A percentile compares a stretch with the other conserved stretches of the same genome.
These are phyloP conservation scores for Umbelopsis ramanniana DNA, from an alignment of 192 early-diverging fungal species.

Conservation along the genomic window DNA sequence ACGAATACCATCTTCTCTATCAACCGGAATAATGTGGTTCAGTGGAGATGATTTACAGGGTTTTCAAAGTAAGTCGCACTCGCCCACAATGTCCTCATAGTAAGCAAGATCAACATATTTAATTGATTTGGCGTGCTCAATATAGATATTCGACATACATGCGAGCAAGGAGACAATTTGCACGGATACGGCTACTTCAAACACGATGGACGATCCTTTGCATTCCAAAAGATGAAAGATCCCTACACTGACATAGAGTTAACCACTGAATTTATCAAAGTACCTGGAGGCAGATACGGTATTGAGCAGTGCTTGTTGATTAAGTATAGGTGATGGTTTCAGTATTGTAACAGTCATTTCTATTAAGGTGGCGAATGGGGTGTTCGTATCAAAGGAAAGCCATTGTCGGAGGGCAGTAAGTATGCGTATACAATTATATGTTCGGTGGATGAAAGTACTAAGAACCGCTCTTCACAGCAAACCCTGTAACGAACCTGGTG, in stretches of 20 bases:
- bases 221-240: slow-evolving; percentile 75
- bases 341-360: not conserved
- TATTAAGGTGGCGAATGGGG: slow-evolving; percentile 79
- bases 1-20: slow-evolving; percentile 72
- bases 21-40: slow-evolving; percentile 96
- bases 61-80: slow-evolving; percentile 47
- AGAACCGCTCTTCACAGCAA: slow-evolving; percentile 16
- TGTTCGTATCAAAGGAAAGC: slow-evolving; percentile 74
- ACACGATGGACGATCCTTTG: slow-evolving; percentile 85
- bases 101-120: not conserved
- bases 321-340: slow-evolving; percentile 25
- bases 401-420: slow-evolving; percentile 50
- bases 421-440: not conserved
- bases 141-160: slow-evolving; percentile 85
- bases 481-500: slow-evolving; percentile 56
- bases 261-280: slow-evolving; percentile 78
- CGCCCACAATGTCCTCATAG: too few relatives aligned
- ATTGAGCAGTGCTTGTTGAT: slow-evolving; percentile 25
- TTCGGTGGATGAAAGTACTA: not conserved
- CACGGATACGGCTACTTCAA: slow-evolving; percentile 84
- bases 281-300: slow-evolving; percentile 66
- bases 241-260: slow-evolving; percentile 64
- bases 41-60: slow-evolving; percentile 62
- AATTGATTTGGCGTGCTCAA: slow-evolving; percentile 4
- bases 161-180: slow-evolving; percentile 85